Evolutionary conservation across 2,329 filamentous ascomycete species (phyloP), one percentile per base, ranked within the genome.

Genomic region (Alternaria gansuensis): DNA sequence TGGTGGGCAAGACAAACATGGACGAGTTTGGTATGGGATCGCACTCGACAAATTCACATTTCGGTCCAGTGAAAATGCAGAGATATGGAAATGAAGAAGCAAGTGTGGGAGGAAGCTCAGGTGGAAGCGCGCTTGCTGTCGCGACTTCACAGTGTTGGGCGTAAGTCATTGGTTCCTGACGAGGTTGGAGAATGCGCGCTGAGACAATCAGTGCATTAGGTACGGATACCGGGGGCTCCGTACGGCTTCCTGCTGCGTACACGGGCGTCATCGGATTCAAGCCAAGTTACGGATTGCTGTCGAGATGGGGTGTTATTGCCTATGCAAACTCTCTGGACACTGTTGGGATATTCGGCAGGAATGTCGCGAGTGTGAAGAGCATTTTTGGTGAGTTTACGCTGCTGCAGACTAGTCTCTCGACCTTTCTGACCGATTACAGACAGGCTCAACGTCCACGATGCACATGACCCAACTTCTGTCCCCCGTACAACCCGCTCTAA

Each of bases 11-110:
- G 78, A 93, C 92, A 2, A 97, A 96, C 75, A 88, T 98, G 82
- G 95, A 98, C 78, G 95, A 96, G 75, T 97, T 97, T 75, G 93
- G 93, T 28, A 97, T 97, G 93, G 93, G 93, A 2, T 96, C 92
- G 8, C 89, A 97, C 73, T 90, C 88, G 1, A 84, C 83, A 21
- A 80, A 89, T 69, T 93, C 92, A 0, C 79, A 82, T 54, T 87
- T 88, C 68, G 91, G 90, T 1, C 75, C 86, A 1, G 90, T 94
- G 4, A 66, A 56, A 49, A 61, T 73, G 56, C 57, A 62, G 26
- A 63, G 80, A 75, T 51, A 88, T 85, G 61, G 81, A 79, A 7
- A 76, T 81, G 51, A 79, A 72, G 48, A 71, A 53, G 59, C 69
- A 41, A 74, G 73, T 44, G 79, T 57, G 24, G 75, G 79, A 31